phyloP scores from a whole-genome alignment of 169 alveolate genomes.

The Cryptosporidium baileyi region DNA sequence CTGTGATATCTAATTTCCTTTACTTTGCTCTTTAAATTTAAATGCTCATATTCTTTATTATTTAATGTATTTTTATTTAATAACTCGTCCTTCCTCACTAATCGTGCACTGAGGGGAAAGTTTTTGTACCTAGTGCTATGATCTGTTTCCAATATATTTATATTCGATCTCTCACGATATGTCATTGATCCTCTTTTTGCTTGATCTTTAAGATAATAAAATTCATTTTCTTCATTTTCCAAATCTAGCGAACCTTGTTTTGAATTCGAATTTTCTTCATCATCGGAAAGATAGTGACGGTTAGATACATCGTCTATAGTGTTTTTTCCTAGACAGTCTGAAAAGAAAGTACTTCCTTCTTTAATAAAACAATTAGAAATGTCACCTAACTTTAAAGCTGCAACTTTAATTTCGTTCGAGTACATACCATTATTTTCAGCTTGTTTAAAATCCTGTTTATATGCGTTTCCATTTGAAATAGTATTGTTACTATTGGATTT shows the following conservation, averaged over 20 bases:
- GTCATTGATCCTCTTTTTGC: conserved; percentile 20
- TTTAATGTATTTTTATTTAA: not conserved
- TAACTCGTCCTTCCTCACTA: too few species aligned
- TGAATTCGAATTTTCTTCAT: conserved; percentile 14
- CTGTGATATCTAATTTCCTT: conserved; percentile 25
- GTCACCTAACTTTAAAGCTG: not conserved
- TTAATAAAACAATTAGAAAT: not conserved
- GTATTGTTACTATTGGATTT: too few species aligned
- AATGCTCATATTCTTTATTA: not conserved
- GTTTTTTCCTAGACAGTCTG: not conserved
- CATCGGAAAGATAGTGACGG: conserved; percentile 13
- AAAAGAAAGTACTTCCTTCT: not conserved
- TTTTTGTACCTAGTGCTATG: not conserved
- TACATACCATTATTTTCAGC: not conserved
- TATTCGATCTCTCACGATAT: not conserved
- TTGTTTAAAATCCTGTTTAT: not conserved
- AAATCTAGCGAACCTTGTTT: conserved; percentile 14
- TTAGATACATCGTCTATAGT: not conserved
- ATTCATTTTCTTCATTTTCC: conserved; percentile 58
- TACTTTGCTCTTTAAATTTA: not conserved
- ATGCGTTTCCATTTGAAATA: not conserved
- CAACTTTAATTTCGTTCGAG: not conserved
- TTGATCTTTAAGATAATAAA: conserved; percentile 16
- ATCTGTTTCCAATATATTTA: not conserved
- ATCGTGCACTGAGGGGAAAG: not conserved